Percentiles rank a stretch among this genome's conserved stretches.
phyloP scores from a whole-genome alignment of 2,329 filamentous ascomycete species.

The Orbilia quercus region DNA sequence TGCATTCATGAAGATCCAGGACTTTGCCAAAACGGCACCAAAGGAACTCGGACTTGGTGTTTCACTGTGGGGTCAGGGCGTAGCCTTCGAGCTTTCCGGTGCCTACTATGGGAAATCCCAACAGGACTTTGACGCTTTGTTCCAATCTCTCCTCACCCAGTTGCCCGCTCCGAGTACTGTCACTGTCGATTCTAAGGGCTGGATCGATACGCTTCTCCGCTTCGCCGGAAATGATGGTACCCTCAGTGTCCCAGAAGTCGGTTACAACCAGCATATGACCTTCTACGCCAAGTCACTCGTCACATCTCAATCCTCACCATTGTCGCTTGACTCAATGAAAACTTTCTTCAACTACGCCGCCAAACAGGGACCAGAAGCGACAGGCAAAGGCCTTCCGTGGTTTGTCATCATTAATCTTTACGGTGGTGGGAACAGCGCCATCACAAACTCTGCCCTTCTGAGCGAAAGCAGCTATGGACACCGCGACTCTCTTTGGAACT shows the following conservation, averaged over 20 bases:
- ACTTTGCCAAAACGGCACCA: conserved; percentile 56
- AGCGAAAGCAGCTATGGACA: conserved; percentile 57
- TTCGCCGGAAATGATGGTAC: conserved; percentile 33
- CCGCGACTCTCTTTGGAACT: conserved; percentile 58
- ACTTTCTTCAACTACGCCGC: conserved; percentile 49
- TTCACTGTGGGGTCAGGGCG: conserved; percentile 52
- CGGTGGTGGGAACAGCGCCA: conserved; percentile 55
- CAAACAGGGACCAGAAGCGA: conserved; percentile 5
- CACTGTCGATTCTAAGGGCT: conserved; percentile 32
- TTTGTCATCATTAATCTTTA: conserved; percentile 59
- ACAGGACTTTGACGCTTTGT: conserved; percentile 26
- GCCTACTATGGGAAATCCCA: conserved; percentile 48
- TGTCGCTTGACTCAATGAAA: conserved; percentile 18
- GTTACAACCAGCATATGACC: conserved; percentile 48
- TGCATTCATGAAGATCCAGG: conserved; percentile 61
- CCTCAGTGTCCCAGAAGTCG: conserved; percentile 35
- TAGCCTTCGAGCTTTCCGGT: conserved; percentile 43
- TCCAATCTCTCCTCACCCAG: conserved; percentile 38
- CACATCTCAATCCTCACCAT: conserved; percentile 27
- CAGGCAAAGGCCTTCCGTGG: conserved; percentile 46
- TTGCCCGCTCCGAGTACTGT: conserved; percentile 7
- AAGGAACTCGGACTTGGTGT: conserved; percentile 59
- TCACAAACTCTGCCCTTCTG: conserved; percentile 38
- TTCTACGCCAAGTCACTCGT: conserved; percentile 54
- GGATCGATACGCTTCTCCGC: conserved; percentile 52